These are phyloP conservation scores for Apiospora hydei DNA, from an alignment of 2,329 filamentous ascomycete species.

Conservation along the genomic window DNA sequence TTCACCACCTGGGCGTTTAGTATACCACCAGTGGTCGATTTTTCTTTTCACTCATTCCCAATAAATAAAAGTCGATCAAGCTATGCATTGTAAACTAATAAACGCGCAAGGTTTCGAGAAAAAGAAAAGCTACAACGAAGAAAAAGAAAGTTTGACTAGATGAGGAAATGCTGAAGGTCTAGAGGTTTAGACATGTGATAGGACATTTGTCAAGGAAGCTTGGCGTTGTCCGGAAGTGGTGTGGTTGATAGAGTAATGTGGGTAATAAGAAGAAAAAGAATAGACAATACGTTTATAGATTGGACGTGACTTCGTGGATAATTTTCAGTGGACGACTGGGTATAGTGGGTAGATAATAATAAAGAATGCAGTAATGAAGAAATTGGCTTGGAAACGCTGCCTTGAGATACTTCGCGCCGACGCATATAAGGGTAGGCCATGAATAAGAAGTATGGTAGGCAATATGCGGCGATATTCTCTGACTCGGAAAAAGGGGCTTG, in stretches of 20 bases:
- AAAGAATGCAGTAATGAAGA: not conserved
- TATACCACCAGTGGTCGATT: not conserved
- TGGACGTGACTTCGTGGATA: conserved; percentile 9
- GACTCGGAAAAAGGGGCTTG: too few relatives aligned
- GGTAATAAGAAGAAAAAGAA: not conserved
- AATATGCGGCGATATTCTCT: too few relatives aligned
- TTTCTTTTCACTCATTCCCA: not conserved
- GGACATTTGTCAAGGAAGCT: not conserved
- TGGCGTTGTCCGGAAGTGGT: not conserved
- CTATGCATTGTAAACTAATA: not conserved
- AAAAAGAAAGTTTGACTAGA: not conserved
- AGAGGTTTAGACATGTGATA: not conserved
- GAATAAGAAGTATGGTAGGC: not conserved
- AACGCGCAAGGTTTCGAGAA: not conserved
- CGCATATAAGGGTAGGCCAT: not conserved
- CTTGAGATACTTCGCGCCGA: not conserved
- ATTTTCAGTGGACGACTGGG: not conserved
- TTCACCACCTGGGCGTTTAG: not conserved
- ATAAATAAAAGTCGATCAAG: not conserved
- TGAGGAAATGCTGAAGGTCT: conserved; percentile 4
- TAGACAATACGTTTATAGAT: conserved; percentile 20
- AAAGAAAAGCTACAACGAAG: not conserved
- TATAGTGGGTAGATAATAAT: not conserved
- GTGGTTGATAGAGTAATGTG: not conserved
- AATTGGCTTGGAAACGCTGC: not conserved